Conservation (phyloP, 495 filamentous ascomycete species). For the Penicillium parvum region DNA sequence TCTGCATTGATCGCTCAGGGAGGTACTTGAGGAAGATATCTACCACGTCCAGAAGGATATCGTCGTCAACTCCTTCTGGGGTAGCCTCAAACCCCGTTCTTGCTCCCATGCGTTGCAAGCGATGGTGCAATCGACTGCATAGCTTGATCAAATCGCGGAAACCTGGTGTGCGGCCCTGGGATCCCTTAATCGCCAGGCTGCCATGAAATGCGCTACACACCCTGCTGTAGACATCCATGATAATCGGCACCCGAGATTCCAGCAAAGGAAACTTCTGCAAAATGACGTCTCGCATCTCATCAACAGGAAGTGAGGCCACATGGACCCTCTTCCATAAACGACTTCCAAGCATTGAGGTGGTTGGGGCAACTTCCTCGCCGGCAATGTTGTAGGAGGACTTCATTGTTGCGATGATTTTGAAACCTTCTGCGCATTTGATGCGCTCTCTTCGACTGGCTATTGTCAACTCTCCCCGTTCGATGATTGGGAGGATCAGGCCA, state of each 20-base stretch:
- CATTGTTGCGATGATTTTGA: constrained; percentile 86
- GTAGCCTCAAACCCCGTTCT: constrained; percentile 72
- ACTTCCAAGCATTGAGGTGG: constrained; percentile 63
- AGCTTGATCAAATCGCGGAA: constrained; percentile 87
- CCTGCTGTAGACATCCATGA: constrained; percentile 72
- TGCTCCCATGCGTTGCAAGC: constrained; percentile 54
- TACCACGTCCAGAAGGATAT: constrained; percentile 84
- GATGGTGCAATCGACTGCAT: constrained; percentile 66
- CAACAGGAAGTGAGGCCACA: constrained; percentile 59
- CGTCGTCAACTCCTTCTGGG: constrained; percentile 65
- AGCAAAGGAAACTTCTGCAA: constrained; percentile 63
- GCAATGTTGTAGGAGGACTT: constrained; percentile 68
- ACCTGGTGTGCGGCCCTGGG: constrained; percentile 49
- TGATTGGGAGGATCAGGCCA: constrained; percentile 82
- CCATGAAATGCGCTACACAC: constrained; percentile 53
- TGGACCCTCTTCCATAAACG: constrained; percentile 76
- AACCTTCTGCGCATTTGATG: constrained; percentile 75
- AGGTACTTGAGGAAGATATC: constrained; percentile 84
- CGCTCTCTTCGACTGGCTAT: constrained; percentile 83
- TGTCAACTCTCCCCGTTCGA: constrained; percentile 80
- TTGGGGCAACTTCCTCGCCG: constrained; percentile 58
- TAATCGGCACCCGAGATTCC: constrained; percentile 58
- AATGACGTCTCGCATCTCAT: constrained; percentile 73
- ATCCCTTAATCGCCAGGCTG: constrained; percentile 42
- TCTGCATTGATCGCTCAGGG: constrained; percentile 58